Evolutionary conservation across 2,329 filamentous ascomycete genomes (phyloP).

Genomic region (Chaetomium sp.): DNA sequence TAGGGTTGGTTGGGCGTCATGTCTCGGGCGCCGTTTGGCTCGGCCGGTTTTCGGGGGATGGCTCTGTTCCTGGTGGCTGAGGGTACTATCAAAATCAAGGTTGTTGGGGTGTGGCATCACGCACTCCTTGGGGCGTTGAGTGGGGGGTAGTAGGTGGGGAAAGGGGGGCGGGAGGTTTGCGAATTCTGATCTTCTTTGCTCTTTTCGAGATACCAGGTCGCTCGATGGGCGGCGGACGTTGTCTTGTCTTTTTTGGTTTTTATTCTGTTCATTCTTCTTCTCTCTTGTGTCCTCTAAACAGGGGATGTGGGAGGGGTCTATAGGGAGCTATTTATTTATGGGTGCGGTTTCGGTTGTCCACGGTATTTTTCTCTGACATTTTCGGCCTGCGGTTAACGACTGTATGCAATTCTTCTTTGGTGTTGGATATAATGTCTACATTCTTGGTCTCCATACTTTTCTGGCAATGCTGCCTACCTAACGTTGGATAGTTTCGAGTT

Average conservation of each 20-base stretch:
- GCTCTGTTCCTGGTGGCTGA: neutral
- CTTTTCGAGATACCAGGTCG: constrained; percentile 21
- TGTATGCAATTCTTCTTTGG: neutral
- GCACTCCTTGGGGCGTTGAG: constrained; percentile 7
- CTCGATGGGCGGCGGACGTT: constrained; percentile 13
- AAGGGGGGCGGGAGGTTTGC: neutral
- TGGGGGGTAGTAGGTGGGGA: neutral
- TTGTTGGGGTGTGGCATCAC: neutral
- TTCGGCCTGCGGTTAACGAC: neutral
- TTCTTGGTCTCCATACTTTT: neutral
- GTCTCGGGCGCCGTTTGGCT: neutral
- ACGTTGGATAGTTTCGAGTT: neutral
- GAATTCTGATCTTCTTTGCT: neutral
- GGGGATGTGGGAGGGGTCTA: neutral
- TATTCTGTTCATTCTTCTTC: neutral
- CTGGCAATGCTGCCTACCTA: neutral
- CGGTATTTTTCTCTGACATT: neutral
- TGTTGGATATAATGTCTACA: neutral
- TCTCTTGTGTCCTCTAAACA: neutral
- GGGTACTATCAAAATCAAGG: neutral
- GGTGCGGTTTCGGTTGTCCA: neutral
- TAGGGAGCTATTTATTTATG: neutral
- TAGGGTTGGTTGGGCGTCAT: neutral
- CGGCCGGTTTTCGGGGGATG: neutral
- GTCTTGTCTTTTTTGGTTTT: neutral